A percentile compares a stretch with the other conserved stretches of the same genome.
phyloP scores from a whole-genome alignment of 2,329 filamentous ascomycete species.

The Exserohilum turcica region DNA sequence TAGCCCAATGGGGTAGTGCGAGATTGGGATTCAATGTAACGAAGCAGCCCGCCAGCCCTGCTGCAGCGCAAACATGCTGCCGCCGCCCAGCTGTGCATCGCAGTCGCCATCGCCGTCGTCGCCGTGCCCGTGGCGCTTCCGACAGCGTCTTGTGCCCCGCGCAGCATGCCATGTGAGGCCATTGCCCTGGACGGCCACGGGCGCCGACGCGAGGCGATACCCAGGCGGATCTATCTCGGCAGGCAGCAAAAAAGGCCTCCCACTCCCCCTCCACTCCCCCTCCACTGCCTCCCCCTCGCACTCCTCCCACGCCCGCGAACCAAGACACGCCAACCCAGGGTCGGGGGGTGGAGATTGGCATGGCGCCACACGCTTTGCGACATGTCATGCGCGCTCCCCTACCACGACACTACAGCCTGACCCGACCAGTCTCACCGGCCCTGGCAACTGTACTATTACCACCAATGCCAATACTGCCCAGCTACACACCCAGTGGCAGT shows the following conservation, averaged over 20 bases:
- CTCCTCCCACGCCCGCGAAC: too few species aligned
- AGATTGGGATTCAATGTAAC: slow-evolving; percentile 23
- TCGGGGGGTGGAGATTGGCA: slow-evolving; percentile 12
- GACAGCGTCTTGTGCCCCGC: slow-evolving; percentile 15
- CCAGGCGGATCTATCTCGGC: background rate
- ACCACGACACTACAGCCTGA: slow-evolving; percentile 11
- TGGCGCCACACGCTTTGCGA: slow-evolving; percentile 16
- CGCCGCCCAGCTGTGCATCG: too few species aligned
- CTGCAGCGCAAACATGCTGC: background rate
- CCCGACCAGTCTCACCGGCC: slow-evolving; percentile 29
- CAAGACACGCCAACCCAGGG: background rate
- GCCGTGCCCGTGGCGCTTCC: slow-evolving; percentile 16
- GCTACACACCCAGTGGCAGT: background rate
- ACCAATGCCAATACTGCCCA: background rate
- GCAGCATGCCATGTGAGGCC: background rate
- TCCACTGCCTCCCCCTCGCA: too few species aligned
- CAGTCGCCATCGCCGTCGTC: too few species aligned
- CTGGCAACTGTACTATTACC: background rate
- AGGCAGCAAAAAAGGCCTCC: background rate
- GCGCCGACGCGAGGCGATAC: background rate
- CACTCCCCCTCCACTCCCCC: too few species aligned
- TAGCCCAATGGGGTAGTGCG: slow-evolving; percentile 24
- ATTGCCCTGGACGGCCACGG: too few species aligned
- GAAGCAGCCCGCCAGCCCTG: slow-evolving; percentile 6
- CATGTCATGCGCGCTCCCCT: slow-evolving; percentile 6